Conservation (phyloP, 2,329 filamentous ascomycete species). For the Trichophaea hybrida region DNA sequence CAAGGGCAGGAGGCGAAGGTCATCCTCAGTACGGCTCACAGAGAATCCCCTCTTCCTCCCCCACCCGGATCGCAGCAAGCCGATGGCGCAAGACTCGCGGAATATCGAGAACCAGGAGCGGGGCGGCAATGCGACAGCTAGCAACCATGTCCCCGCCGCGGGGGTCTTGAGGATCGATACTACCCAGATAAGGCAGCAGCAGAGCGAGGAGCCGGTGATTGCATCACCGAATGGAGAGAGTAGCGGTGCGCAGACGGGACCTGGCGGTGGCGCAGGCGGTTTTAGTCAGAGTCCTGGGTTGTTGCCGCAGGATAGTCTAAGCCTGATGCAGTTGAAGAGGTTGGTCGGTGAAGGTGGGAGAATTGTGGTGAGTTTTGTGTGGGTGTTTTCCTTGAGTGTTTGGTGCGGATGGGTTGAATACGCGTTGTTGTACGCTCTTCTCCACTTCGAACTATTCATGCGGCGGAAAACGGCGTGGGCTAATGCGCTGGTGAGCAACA, state of each 20-base stretch:
- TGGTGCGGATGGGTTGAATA: no score
- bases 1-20: conserved; percentile 3
- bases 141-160: neutral
- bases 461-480: neutral
- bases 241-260: neutral
- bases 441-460: neutral
- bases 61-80: conserved; percentile 2
- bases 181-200: neutral
- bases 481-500: conserved; percentile 18
- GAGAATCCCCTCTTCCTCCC: conserved; percentile 4
- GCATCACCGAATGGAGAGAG: neutral
- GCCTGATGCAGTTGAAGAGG: conserved; percentile 55
- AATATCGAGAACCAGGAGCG: neutral
- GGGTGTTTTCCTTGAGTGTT: neutral
- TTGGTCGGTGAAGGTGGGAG: conserved; percentile 51
- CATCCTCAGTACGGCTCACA: conserved; percentile 4
- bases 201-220: neutral
- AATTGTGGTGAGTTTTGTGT: conserved; percentile 6
- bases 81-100: neutral
- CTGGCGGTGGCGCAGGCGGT: neutral
- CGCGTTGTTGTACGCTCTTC: neutral
- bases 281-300: neutral
- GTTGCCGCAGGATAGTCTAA: conserved; percentile 48
- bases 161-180: conserved; percentile 6
- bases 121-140: neutral